Conservation (phyloP, 495 filamentous ascomycete genomes). For the Aspergillus nanangensis region DNA sequence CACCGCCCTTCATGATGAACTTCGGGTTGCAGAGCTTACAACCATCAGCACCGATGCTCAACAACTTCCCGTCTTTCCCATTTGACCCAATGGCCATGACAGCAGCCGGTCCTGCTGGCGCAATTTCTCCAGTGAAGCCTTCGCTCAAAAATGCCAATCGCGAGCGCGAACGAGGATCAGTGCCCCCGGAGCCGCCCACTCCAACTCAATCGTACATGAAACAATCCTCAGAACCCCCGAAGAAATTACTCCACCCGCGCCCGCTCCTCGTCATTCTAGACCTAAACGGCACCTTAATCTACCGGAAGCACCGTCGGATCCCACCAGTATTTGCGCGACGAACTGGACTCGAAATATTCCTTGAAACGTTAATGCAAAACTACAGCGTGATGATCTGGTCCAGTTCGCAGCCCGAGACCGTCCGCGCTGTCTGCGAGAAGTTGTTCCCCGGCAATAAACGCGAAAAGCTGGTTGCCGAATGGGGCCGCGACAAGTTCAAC, state of each 20-base stretch:
- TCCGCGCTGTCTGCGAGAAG: slow-evolving; percentile 49
- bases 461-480: slow-evolving; percentile 57
- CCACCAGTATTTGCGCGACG: slow-evolving; percentile 56
- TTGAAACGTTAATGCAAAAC: slow-evolving; percentile 58
- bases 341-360: slow-evolving; percentile 59
- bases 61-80: not conserved
- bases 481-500: slow-evolving; percentile 76
- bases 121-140: not conserved
- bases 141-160: not conserved
- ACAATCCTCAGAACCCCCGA: slow-evolving; percentile 31
- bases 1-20: slow-evolving; percentile 10
- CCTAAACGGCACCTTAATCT: slow-evolving; percentile 85
- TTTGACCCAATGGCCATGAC: slow-evolving; percentile 7
- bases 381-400: slow-evolving; percentile 90
- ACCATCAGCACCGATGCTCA: slow-evolving; percentile 4
- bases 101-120: not conserved
- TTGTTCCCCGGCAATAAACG: slow-evolving; percentile 43
- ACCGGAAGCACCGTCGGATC: slow-evolving; percentile 50
- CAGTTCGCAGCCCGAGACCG: slow-evolving; percentile 69
- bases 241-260: slow-evolving; percentile 23
- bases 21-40: slow-evolving; percentile 3
- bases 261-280: slow-evolving; percentile 79
- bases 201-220: slow-evolving; percentile 41
- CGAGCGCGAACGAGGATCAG: slow-evolving; percentile 13
- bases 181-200: slow-evolving; percentile 20